Base-by-base conservation (phyloP, 371 early-diverging fungal species). In the Batkoa obscura region DNA sequence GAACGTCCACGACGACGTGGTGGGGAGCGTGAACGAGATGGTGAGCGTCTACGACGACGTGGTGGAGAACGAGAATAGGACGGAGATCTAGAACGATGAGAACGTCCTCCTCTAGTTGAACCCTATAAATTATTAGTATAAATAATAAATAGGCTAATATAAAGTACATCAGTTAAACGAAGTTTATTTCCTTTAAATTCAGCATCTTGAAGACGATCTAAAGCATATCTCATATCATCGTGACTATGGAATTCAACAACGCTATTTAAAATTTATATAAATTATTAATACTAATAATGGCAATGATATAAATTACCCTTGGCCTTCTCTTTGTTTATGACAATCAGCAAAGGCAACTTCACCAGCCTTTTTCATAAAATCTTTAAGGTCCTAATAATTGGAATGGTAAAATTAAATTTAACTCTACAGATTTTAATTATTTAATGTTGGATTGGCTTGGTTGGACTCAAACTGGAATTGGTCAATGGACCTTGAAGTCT, bases 331-430 rank as follows among this genome's bases (percentile, higher is more conserved):
- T 54, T 77, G 76, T 62, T 76, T 78, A 70, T 80, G 80, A 38
- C 86, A 78, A 64, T 93, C 90, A 34, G 95, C 83, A 74, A 87
- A 95, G 37, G 82, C 78, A 6, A 95, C 94, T 68, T 91, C 90
- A 59, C 94, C 94, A 55, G 90, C 93, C 62, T 85, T 84, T 64
- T 92, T 86, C 77, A 91, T 84, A 66, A 88, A 74, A 68, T 94
- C 94, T 73, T 95, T 95, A 71, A 95, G 78, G 71, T 89, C 93
- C 93, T 94, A 70, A 64, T 70, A 60, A 58, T 42, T 39, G 56
- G 41, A 56, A 58, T 57, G 46, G 50, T 58, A 53, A 8, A n/a
- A n/a, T 48, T 48, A 3, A n/a, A n/a, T n/a, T n/a, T n/a, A n/a
- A n/a, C n/a, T n/a, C n/a, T n/a, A n/a, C n/a, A n/a, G n/a, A n/a